Evolutionary conservation across 805 yeast genomes (phyloP).

Genomic region (Yarrowia yakushimensis): DNA sequence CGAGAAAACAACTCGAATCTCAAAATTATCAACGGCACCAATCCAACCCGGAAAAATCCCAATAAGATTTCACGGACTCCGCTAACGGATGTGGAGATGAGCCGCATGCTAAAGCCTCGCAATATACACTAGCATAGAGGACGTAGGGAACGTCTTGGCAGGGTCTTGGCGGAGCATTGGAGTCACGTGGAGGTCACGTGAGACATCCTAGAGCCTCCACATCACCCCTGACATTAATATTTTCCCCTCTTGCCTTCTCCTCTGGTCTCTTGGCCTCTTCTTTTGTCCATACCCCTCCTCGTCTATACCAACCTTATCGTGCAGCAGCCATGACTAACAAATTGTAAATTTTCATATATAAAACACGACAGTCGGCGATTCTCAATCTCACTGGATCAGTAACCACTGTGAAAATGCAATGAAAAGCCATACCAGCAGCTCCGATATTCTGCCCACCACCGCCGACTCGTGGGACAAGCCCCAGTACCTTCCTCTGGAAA

Average conservation of each 20-base stretch:
- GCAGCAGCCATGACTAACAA: constrained; percentile 1
- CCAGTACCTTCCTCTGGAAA: background rate
- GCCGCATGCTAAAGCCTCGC: background rate
- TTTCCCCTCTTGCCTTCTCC: too few relatives aligned
- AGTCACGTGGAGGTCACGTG: background rate
- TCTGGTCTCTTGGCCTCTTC: too few relatives aligned
- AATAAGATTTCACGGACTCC: background rate
- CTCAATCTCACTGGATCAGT: background rate
- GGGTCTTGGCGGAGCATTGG: too few relatives aligned
- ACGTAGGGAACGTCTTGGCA: too few relatives aligned
- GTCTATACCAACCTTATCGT: constrained; percentile 11
- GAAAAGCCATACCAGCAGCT: background rate
- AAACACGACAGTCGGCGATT: background rate
- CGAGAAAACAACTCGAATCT: too few relatives aligned
- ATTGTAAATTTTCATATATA: background rate
- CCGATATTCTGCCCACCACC: background rate
- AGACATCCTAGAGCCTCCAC: too few relatives aligned
- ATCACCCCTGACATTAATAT: too few relatives aligned
- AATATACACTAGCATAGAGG: background rate
- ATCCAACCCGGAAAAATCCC: background rate
- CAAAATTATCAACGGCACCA: too few relatives aligned
- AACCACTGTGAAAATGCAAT: background rate
- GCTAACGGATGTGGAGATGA: background rate
- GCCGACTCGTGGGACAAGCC: background rate
- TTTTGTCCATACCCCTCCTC: too few relatives aligned